Percentiles rank a stretch among this genome's conserved stretches.
Evolutionary conservation across 2,329 filamentous ascomycete genomes (phyloP).

Genomic region (Nemania abortiva): DNA sequence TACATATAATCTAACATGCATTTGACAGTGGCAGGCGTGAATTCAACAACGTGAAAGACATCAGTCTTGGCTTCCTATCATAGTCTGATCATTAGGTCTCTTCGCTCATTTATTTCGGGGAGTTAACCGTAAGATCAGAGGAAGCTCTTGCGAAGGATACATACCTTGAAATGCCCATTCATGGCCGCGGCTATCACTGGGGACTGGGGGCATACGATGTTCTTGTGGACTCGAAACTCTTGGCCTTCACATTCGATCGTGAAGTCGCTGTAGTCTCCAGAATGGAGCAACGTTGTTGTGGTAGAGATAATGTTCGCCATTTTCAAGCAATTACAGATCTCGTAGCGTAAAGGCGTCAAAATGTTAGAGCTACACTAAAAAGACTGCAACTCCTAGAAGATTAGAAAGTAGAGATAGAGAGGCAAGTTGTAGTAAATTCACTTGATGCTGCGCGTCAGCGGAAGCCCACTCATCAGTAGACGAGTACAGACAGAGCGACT

Average conservation of each 20-base stretch:
- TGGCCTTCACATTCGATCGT: constrained; percentile 37
- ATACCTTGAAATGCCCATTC: constrained; percentile 45
- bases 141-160: background rate
- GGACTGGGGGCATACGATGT: constrained; percentile 45
- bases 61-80: constrained; percentile 31
- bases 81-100: background rate
- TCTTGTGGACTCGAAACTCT: constrained; percentile 46
- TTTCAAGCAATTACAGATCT: background rate
- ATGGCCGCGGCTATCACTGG: constrained; percentile 41
- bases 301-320: background rate
- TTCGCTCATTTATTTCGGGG: constrained; percentile 5
- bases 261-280: constrained; percentile 33
- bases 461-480: too few species aligned
- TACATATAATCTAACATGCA: constrained; percentile 39
- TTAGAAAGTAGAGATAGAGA: background rate
- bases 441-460: too few species aligned
- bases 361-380: background rate
- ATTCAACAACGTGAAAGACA: constrained; percentile 17
- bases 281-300: background rate
- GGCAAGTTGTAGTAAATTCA: too few species aligned
- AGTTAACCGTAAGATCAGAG: background rate
- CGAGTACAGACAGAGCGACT: too few species aligned
- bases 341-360: background rate
- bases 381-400: background rate
- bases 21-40: constrained; percentile 20